A percentile compares a stretch with the other conserved stretches of the same genome.
These are phyloP conservation scores for Beauveria sp. DNA, from an alignment of 2,329 filamentous ascomycete species.

Conservation along the genomic window DNA sequence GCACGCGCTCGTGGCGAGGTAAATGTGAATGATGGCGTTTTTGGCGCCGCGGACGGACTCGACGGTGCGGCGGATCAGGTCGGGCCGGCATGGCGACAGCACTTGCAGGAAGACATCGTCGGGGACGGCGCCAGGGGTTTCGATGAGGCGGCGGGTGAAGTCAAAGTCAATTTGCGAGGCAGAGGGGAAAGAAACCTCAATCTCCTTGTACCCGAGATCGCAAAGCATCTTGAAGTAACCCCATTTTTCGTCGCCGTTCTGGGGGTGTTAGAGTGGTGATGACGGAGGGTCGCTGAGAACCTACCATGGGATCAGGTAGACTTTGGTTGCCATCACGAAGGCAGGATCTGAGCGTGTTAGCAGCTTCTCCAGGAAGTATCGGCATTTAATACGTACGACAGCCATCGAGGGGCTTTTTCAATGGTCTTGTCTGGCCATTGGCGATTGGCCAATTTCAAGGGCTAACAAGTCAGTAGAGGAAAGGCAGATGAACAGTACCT, in stretches of 20 bases:
- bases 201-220: constrained; percentile 93
- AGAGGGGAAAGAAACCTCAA: constrained; percentile 92
- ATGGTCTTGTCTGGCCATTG: constrained; percentile 81
- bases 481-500: no score
- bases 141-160: constrained; percentile 80
- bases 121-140: constrained; percentile 74
- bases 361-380: no score
- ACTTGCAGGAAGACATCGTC: constrained; percentile 91
- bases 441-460: constrained; percentile 54
- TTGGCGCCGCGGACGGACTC: constrained; percentile 83
- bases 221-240: constrained; percentile 90
- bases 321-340: constrained; percentile 86
- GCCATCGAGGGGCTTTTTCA: constrained; percentile 81
- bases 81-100: constrained; percentile 82
- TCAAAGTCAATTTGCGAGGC: constrained; percentile 94
- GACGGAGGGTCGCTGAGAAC: constrained; percentile 18
- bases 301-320: constrained; percentile 84
- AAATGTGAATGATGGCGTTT: constrained; percentile 91
- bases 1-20: constrained; percentile 91
- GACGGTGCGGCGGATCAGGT: constrained; percentile 83
- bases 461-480: constrained; percentile 23
- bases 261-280: constrained; percentile 1
- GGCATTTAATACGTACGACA: constrained; percentile 45
- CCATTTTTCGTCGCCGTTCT: constrained; percentile 95
- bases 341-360: constrained; percentile 38